These are phyloP conservation scores for Apiospora pterosperma DNA, from an alignment of 2,329 filamentous ascomycete genomes.

Conservation along the genomic window DNA sequence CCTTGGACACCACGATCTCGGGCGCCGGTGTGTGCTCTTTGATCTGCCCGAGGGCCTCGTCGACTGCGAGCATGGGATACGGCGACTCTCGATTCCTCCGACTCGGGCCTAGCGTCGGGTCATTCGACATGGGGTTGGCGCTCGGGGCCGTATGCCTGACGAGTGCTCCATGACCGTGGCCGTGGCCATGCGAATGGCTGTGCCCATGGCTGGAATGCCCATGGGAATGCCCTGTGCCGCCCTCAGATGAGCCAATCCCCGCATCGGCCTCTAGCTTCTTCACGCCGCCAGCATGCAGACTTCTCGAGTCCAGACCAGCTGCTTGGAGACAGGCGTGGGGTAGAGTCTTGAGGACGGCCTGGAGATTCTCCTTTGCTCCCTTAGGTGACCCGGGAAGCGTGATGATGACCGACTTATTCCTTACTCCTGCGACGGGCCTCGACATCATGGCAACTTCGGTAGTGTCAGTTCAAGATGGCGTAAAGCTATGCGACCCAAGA, in stretches of 20 bases:
- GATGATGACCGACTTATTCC: conserved; percentile 76
- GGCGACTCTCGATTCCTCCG: conserved; percentile 80
- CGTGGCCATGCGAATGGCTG: conserved; percentile 48
- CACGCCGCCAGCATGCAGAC: conserved; percentile 75
- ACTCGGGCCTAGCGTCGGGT: conserved; percentile 58
- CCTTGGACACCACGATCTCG: conserved; percentile 51
- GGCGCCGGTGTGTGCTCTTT: conserved; percentile 68
- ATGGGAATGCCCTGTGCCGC: conserved; percentile 14
- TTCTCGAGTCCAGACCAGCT: conserved; percentile 75
- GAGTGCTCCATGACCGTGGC: conserved; percentile 60
- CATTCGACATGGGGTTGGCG: conserved; percentile 56
- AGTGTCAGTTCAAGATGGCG: conserved; percentile 8
- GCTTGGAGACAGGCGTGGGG: conserved; percentile 94
- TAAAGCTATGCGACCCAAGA: neutral
- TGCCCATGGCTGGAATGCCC: conserved; percentile 35
- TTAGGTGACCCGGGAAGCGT: conserved; percentile 95
- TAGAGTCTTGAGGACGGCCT: conserved; percentile 82
- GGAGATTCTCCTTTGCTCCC: conserved; percentile 88
- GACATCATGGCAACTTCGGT: conserved; percentile 89
- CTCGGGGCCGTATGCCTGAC: conserved; percentile 69
- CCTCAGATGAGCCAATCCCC: conserved; percentile 45
- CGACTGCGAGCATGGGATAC: conserved; percentile 86
- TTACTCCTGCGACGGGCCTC: conserved; percentile 82
- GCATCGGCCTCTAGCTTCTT: conserved; percentile 83
- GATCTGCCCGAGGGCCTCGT: conserved; percentile 74